Conservation (phyloP, 768 basidiomycete species). For the Macrolepiota albuminosa region DNA sequence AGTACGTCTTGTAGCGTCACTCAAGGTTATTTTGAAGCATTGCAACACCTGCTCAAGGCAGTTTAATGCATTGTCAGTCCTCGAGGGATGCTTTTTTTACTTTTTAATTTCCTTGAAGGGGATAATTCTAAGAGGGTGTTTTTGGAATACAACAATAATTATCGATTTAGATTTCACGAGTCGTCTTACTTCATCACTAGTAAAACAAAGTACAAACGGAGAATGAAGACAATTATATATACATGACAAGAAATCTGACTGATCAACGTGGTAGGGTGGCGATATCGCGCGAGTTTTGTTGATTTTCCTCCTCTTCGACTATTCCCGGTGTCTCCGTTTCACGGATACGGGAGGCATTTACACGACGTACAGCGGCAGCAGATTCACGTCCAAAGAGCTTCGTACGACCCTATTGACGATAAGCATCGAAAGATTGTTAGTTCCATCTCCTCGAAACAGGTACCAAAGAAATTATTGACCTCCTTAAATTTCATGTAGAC, state of each 20-base stretch:
- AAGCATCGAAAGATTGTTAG: background rate
- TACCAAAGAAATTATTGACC: conserved; percentile 24
- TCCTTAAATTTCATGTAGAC: conserved; percentile 63
- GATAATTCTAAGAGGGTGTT: background rate
- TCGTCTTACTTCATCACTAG: background rate
- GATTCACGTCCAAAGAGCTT: conserved; percentile 55
- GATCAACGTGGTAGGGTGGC: background rate
- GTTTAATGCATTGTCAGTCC: background rate
- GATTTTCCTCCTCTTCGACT: background rate
- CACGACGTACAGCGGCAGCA: conserved; percentile 35
- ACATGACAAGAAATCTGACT: background rate
- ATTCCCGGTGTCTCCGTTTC: conserved; percentile 3
- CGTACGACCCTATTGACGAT: conserved; percentile 50
- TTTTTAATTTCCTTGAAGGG: background rate
- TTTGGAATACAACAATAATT: background rate
- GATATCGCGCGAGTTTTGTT: background rate
- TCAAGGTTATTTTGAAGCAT: background rate
- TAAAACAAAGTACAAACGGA: background rate
- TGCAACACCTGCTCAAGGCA: background rate
- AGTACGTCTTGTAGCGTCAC: too few relatives aligned
- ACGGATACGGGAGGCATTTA: conserved; percentile 16
- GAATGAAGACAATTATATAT: background rate
- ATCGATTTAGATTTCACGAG: background rate
- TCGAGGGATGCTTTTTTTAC: background rate
- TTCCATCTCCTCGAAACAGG: background rate